phyloP scores from a whole-genome alignment of 2,329 filamentous ascomycete species.

The Aspergillus oerlinghausenensis region DNA sequence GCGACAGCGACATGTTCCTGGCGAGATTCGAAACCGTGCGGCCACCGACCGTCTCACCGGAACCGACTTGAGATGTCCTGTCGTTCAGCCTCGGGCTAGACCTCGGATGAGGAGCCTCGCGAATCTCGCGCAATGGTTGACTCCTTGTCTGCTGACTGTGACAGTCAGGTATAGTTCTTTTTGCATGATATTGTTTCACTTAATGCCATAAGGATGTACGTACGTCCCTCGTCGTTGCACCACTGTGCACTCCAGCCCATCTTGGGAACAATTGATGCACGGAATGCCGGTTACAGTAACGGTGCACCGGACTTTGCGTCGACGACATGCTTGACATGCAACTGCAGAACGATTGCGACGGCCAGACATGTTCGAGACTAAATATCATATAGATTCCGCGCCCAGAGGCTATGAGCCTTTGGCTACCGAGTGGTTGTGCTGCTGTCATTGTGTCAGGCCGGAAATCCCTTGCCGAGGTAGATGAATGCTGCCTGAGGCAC shows the following conservation, averaged over 20 bases:
- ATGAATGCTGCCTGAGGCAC: neutral
- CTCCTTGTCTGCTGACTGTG: neutral
- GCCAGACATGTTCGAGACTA: constrained; percentile 2
- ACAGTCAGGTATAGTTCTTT: neutral
- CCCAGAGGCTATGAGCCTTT: neutral
- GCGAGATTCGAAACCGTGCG: neutral
- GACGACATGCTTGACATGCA: constrained; percentile 14
- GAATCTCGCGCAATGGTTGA: constrained; percentile 11
- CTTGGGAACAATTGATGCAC: constrained; percentile 27
- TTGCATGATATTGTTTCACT: neutral
- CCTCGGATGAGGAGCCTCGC: neutral
- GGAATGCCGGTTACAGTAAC: constrained; percentile 23
- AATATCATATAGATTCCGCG: no score
- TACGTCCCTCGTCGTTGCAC: neutral
- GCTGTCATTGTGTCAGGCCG: neutral
- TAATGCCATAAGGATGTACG: neutral
- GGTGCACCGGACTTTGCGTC: constrained; percentile 25
- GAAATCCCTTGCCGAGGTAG: neutral
- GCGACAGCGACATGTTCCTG: neutral
- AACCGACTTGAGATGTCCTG: neutral
- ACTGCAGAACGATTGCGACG: constrained; percentile 12
- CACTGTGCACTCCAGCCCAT: constrained; percentile 25
- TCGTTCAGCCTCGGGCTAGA: neutral
- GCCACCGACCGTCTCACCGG: neutral
- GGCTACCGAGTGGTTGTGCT: neutral